phyloP scores from a whole-genome alignment of 306 rosid species.

The Psophocarpus tetragonolobus region DNA sequence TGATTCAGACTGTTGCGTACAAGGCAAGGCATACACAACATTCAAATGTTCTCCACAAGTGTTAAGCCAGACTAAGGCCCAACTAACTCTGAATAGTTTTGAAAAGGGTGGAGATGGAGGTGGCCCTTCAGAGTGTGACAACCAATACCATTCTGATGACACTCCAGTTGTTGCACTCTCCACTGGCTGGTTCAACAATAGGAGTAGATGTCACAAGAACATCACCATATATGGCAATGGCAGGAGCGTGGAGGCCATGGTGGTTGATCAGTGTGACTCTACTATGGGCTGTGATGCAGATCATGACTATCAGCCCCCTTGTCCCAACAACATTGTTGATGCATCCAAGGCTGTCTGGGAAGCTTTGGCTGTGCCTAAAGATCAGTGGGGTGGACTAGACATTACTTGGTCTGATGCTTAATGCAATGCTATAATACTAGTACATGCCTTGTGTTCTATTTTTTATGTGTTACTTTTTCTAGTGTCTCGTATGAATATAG shows the following conservation, averaged over 20 bases:
- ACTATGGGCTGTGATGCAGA: neutral
- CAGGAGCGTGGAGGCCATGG: neutral
- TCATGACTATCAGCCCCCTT: neutral
- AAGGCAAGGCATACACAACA: neutral
- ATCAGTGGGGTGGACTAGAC: neutral
- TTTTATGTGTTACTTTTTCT: too few relatives aligned
- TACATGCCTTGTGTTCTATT: too few relatives aligned
- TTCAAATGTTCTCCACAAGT: neutral
- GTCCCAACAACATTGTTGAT: neutral
- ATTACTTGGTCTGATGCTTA: neutral
- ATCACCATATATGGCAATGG: neutral
- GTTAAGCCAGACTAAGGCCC: neutral
- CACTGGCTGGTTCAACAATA: neutral
- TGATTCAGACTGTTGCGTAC: neutral
- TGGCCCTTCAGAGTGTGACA: neutral
- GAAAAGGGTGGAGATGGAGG: slow-evolving; percentile 5
- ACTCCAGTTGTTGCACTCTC: neutral
- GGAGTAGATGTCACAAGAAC: neutral
- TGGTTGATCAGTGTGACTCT: neutral
- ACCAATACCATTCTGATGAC: neutral
- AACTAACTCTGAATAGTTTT: neutral
- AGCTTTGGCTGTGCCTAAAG: neutral
- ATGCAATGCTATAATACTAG: too few relatives aligned
- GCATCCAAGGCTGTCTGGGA: neutral
- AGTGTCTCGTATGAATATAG: too few relatives aligned